Conservation (phyloP, 768 basidiomycete genomes). For the Boletus sp. region DNA sequence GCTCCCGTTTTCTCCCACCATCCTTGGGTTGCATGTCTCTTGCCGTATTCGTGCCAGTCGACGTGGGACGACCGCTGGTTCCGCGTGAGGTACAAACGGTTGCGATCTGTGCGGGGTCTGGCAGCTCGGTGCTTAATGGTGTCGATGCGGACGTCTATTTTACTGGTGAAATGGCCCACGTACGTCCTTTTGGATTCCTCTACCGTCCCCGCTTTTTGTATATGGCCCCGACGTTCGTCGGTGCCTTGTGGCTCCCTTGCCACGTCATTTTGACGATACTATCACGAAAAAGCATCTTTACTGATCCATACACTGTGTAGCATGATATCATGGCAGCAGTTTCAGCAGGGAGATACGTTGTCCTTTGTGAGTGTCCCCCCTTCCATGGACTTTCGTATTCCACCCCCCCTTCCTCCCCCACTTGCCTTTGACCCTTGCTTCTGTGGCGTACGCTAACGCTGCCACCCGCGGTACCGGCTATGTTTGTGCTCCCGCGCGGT, state of each 20-base stretch:
- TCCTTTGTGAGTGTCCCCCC: slow-evolving; percentile 63
- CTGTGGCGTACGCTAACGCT: slow-evolving; percentile 17
- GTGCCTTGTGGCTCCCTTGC: not conserved
- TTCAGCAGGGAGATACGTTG: slow-evolving; percentile 72
- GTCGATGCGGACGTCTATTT: slow-evolving; percentile 82
- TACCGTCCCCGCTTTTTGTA: not conserved
- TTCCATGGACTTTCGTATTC: not conserved
- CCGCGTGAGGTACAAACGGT: slow-evolving; percentile 50
- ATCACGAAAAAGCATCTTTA: not conserved
- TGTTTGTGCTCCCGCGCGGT: slow-evolving; percentile 11
- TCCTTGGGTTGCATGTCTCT: slow-evolving; percentile 1
- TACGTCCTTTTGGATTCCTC: slow-evolving; percentile 38
- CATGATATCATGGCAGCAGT: slow-evolving; percentile 86
- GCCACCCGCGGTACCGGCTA: slow-evolving; percentile 15
- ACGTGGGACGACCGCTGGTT: slow-evolving; percentile 56
- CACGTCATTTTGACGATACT: slow-evolving; percentile 11
- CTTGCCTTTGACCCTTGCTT: not conserved
- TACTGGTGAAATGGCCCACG: slow-evolving; percentile 93
- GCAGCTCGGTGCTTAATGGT: slow-evolving; percentile 71
- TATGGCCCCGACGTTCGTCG: not conserved
- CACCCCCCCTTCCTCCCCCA: not conserved
- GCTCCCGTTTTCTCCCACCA: slow-evolving; percentile 19
- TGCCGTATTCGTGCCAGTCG: slow-evolving; percentile 44
- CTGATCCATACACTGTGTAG: slow-evolving; percentile 38
- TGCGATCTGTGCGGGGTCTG: slow-evolving; percentile 91